A percentile compares a stretch with the other conserved stretches of the same genome.
These are phyloP conservation scores for Acidomyces sp. DNA, from an alignment of 495 filamentous ascomycete species.

Conservation along the genomic window DNA sequence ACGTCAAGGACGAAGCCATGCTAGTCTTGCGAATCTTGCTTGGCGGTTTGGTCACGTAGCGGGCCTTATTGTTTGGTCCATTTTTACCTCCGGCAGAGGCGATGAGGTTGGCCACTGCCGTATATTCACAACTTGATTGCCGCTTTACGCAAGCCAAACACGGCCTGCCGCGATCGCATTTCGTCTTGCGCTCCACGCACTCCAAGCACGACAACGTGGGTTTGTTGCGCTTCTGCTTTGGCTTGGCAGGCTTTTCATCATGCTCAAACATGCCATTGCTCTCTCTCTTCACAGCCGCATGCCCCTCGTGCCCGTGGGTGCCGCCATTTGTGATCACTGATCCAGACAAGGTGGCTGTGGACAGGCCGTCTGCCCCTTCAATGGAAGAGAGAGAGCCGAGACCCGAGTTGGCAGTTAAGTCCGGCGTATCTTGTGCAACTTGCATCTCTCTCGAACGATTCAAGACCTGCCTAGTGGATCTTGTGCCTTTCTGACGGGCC, in stretches of 20 bases:
- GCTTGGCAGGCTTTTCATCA: constrained; percentile 6
- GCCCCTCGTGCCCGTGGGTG: not conserved
- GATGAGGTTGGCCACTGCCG: constrained; percentile 51
- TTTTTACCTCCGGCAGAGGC: constrained; percentile 31
- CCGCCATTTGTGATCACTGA: not conserved
- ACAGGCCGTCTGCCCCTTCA: not conserved
- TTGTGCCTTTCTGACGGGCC: too few species aligned
- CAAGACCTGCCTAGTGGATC: too few species aligned
- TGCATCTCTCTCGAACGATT: not conserved
- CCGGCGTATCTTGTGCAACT: not conserved
- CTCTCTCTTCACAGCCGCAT: not conserved
- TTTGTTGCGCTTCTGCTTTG: constrained; percentile 61
- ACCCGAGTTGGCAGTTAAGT: not conserved
- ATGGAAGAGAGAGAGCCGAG: not conserved
- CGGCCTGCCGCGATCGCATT: constrained; percentile 36
- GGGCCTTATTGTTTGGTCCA: constrained; percentile 31
- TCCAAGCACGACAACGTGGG: constrained; percentile 59
- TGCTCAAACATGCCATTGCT: not conserved
- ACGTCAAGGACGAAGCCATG: not conserved
- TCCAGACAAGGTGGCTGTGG: not conserved
- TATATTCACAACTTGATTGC: constrained; percentile 56
- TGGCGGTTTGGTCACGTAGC: constrained; percentile 46
- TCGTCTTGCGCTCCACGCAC: constrained; percentile 51
- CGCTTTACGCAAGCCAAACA: constrained; percentile 62
- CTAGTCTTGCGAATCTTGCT: constrained; percentile 17